Conservation (phyloP, 441 rosid genomes). For the Adansonia grandidieri region DNA sequence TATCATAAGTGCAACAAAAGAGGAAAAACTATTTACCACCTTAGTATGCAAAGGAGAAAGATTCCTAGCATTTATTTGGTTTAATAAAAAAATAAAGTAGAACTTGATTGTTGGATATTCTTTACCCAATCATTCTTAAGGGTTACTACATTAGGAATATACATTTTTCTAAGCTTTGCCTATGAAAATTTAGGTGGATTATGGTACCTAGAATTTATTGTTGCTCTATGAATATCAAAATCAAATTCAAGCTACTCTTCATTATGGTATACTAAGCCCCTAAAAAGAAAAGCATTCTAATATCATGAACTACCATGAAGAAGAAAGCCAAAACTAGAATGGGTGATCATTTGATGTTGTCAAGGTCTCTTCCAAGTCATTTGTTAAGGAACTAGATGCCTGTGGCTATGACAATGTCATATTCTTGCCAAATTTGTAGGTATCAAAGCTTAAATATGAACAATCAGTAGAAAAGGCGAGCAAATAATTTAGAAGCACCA, state of each 20-base stretch:
- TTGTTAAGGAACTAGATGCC: constrained; percentile 29
- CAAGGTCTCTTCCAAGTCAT: constrained; percentile 31
- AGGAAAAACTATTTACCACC: constrained; percentile 36
- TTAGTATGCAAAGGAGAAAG: constrained; percentile 36
- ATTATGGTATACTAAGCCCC: constrained; percentile 34
- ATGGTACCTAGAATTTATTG: constrained; percentile 32
- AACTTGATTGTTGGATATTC: constrained; percentile 32
- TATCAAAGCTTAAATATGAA: constrained; percentile 59
- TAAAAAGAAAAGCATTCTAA: constrained; percentile 26
- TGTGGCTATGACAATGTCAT: constrained; percentile 24
- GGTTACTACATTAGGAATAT: constrained; percentile 31
- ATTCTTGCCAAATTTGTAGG: constrained; percentile 43
- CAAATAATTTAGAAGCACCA: constrained; percentile 53
- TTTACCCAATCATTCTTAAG: constrained; percentile 28
- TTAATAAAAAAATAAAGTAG: constrained; percentile 25
- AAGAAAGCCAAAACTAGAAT: constrained; percentile 25
- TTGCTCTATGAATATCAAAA: constrained; percentile 26
- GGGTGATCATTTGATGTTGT: constrained; percentile 28
- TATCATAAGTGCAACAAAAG: neutral
- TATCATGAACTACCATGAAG: constrained; percentile 13
- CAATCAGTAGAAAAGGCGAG: constrained; percentile 52
- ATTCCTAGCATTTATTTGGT: constrained; percentile 31
- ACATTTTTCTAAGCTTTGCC: constrained; percentile 31
- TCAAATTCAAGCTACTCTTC: constrained; percentile 32
- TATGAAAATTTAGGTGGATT: constrained; percentile 25